These are phyloP conservation scores for Coemansia sp. DNA, from an alignment of 192 early-diverging fungal species.

Conservation along the genomic window DNA sequence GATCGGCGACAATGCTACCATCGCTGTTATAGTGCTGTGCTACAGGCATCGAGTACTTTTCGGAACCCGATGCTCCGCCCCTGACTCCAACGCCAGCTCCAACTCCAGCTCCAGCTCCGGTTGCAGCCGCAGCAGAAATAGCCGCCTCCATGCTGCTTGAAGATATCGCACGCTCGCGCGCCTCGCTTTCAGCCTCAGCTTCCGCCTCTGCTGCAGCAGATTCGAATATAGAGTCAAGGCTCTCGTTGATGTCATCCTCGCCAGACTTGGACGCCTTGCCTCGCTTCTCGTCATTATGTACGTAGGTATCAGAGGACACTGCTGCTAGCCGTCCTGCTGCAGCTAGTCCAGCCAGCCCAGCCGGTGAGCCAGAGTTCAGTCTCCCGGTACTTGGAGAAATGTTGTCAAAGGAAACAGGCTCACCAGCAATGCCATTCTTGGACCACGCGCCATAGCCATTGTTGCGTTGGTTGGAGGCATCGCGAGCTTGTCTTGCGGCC, in stretches of 20 bases:
- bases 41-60: slow-evolving; percentile 17
- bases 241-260: slow-evolving; percentile 36
- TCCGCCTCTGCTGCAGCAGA: slow-evolving; percentile 51
- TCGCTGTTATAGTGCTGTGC: slow-evolving; percentile 9
- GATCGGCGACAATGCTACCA: too few species aligned
- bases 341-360: slow-evolving; percentile 37
- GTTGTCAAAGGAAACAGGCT: slow-evolving; percentile 53
- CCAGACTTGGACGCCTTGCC: slow-evolving; percentile 15
- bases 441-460: slow-evolving; percentile 24
- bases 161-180: slow-evolving; percentile 37
- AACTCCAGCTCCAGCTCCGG: slow-evolving; percentile 18
- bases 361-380: slow-evolving; percentile 36
- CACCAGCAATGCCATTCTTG: slow-evolving; percentile 33
- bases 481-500: slow-evolving; percentile 18
- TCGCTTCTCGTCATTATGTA: slow-evolving; percentile 34
- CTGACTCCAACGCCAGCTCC: slow-evolving; percentile 16
- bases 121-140: slow-evolving; percentile 14
- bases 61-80: slow-evolving; percentile 11
- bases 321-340: slow-evolving; percentile 44
- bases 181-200: slow-evolving; percentile 48
- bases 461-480: slow-evolving; percentile 10
- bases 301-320: slow-evolving; percentile 52
- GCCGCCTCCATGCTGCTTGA: slow-evolving; percentile 19
- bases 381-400: slow-evolving; percentile 44
- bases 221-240: slow-evolving; percentile 55